Conservation (phyloP, 1,284 basidiomycete genomes). For the Apiotrichum siamense region DNA sequence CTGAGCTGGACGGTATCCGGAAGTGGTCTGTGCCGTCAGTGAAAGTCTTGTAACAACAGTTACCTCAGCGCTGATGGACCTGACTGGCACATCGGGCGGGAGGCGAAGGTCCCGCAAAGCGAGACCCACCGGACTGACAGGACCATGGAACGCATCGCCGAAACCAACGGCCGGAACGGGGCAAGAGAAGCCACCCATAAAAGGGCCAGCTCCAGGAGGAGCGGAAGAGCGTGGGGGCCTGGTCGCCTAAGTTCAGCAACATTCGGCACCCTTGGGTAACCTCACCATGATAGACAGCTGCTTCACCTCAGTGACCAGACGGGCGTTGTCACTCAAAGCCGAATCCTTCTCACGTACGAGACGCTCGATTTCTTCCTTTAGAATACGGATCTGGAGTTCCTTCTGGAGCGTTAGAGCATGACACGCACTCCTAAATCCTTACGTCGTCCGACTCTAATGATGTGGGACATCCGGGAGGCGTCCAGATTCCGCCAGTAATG, state of each 20-base stretch:
- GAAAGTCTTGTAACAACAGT: neutral
- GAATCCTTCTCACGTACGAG: slow-evolving; percentile 30
- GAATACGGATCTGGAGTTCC: slow-evolving; percentile 12
- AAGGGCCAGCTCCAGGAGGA: neutral
- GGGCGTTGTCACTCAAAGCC: slow-evolving; percentile 12
- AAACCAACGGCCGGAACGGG: no score
- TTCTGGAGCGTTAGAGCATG: neutral
- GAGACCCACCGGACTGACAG: neutral
- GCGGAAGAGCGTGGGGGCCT: neutral
- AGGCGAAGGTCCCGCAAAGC: neutral
- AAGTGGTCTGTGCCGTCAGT: neutral
- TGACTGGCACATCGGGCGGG: neutral
- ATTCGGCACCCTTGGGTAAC: neutral
- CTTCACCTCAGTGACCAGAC: slow-evolving; percentile 12
- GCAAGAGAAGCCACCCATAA: no score
- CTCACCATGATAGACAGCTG: slow-evolving; percentile 11
- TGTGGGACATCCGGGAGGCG: neutral
- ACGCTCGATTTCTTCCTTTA: slow-evolving; percentile 18
- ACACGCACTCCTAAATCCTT: neutral
- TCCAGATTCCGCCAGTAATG: slow-evolving; percentile 17
- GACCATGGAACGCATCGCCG: no score
- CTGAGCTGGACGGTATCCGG: slow-evolving; percentile 6
- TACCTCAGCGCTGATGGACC: neutral
- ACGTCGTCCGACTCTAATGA: neutral
- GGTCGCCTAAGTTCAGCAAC: slow-evolving; percentile 1